Conservation (phyloP, 2,329 filamentous ascomycete species). For the Epichloe uncinata region DNA sequence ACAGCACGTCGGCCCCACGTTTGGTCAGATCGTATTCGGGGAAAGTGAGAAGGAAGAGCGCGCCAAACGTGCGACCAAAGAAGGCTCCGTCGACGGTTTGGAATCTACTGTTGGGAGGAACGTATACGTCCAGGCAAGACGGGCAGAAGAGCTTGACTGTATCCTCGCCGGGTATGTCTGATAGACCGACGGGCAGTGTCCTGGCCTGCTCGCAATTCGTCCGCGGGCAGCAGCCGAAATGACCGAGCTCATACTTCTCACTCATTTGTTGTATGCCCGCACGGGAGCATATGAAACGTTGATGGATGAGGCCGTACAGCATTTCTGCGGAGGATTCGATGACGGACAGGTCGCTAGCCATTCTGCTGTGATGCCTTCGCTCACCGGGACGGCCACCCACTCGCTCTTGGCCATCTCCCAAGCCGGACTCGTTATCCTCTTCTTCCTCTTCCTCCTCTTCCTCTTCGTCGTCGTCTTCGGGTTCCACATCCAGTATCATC, state of each 20-base stretch:
- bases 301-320: slow-evolving; percentile 95
- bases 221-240: slow-evolving; percentile 92
- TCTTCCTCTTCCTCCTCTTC: slow-evolving; percentile 69
- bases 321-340: slow-evolving; percentile 98
- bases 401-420: slow-evolving; percentile 46
- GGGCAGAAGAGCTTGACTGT: slow-evolving; percentile 98
- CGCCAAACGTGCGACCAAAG: slow-evolving; percentile 94
- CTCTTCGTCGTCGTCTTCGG: slow-evolving; percentile 83
- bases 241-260: slow-evolving; percentile 93
- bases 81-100: slow-evolving; percentile 96
- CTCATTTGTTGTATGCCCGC: slow-evolving; percentile 98
- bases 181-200: slow-evolving; percentile 84
- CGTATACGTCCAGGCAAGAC: slow-evolving; percentile 92
- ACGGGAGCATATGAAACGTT: slow-evolving; percentile 93
- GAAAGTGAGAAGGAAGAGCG: slow-evolving; percentile 96
- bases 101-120: slow-evolving; percentile 91
- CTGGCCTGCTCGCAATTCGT: slow-evolving; percentile 84
- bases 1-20: slow-evolving; percentile 48
- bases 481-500: slow-evolving; percentile 98
- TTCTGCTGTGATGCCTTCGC: slow-evolving; percentile 66
- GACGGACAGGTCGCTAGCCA: slow-evolving; percentile 84
- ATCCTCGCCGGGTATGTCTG: slow-evolving; percentile 89
- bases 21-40: slow-evolving; percentile 84
- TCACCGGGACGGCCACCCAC: slow-evolving; percentile 33
- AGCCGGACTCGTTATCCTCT: slow-evolving; percentile 53